Evolutionary conservation across 345 rosid genomes (phyloP), one percentile per base, ranked within the genome.

Genomic region (Populus euphratica): DNA sequence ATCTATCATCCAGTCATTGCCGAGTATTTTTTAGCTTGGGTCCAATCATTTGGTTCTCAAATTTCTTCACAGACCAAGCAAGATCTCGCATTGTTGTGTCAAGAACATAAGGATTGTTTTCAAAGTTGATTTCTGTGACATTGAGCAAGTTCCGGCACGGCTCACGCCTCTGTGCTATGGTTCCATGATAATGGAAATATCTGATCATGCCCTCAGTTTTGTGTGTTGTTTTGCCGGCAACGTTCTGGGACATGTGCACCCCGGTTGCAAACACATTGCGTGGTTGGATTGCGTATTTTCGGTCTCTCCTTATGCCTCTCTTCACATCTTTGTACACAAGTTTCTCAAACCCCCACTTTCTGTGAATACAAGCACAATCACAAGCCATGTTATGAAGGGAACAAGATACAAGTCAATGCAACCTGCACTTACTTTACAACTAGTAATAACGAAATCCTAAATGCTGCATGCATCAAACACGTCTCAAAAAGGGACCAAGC

Each of bases 271-370:
- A 90, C 75, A 91, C 97, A 12, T 82, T 85, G 3, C 89, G 85
- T 0, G 99, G 98, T 73, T 91, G 98, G 66, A 95, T 86, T 1
- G 90, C 98, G 65, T 93, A 95, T 61, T 95, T 95, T 1, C 98
- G 80, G 79, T 95, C 97, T 71, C 93, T 86, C 69, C 99, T 80
- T 65, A 89, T 87, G 13, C 91, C 98, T 73, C 79, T 91, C 85
- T 90, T 95, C 52, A 84, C 87, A 33, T 95, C 99, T 73, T 86
- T 85, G 73, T 87, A 95, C 18, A 91, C 95, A 25, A 95, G 86
- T 83, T 95, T 95, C 91, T 95, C 99, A 70, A 95, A 76, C 14
- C 99, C 99, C 99, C 99, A 95, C 83, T 80, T 89, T 87, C 99
- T 95, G 87, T 69, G 14, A 29, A 70, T 66, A 68, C 39, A 44